phyloP scores from a whole-genome alignment of 805 yeast genomes.

The Sporopachydermia lactativora region DNA sequence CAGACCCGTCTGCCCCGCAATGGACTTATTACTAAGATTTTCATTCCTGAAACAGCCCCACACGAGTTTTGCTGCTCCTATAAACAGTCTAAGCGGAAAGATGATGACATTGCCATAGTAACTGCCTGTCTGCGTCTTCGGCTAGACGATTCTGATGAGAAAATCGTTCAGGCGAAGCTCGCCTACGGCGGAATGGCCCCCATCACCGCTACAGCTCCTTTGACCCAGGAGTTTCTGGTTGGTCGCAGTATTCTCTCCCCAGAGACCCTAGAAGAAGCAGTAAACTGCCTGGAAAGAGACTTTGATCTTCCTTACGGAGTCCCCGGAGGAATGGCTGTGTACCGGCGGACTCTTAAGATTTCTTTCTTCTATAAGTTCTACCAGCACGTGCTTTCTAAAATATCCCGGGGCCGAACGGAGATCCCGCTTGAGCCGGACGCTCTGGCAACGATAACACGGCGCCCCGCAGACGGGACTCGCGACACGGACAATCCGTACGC shows the following conservation, averaged over 20 bases:
- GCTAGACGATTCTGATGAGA: constrained; percentile 12
- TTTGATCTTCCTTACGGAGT: constrained; percentile 27
- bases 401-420: constrained; percentile 5
- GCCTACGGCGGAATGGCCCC: constrained; percentile 38
- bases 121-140: constrained; percentile 25
- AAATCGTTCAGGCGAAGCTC: constrained; percentile 16
- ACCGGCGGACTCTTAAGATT: constrained; percentile 28
- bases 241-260: constrained; percentile 13
- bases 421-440: constrained; percentile 19
- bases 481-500: constrained; percentile 26
- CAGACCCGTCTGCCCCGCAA: constrained; percentile 24
- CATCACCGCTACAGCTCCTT: constrained; percentile 25
- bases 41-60: constrained; percentile 25
- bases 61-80: constrained; percentile 26
- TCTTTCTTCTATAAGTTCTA: constrained; percentile 32
- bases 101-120: constrained; percentile 36
- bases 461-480: constrained; percentile 23
- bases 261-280: constrained; percentile 18
- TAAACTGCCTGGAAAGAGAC: constrained; percentile 19
- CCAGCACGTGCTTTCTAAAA: constrained; percentile 17
- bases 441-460: constrained; percentile 22
- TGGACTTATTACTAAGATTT: constrained; percentile 22
- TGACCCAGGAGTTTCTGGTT: constrained; percentile 17
- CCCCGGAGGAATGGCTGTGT: constrained; percentile 37
- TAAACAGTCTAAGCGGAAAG: constrained; percentile 35